Evolutionary conservation across 1,284 basidiomycete species (phyloP), one percentile per base, ranked within the genome.

Genomic region (Sanghuangporus sanghuang): DNA sequence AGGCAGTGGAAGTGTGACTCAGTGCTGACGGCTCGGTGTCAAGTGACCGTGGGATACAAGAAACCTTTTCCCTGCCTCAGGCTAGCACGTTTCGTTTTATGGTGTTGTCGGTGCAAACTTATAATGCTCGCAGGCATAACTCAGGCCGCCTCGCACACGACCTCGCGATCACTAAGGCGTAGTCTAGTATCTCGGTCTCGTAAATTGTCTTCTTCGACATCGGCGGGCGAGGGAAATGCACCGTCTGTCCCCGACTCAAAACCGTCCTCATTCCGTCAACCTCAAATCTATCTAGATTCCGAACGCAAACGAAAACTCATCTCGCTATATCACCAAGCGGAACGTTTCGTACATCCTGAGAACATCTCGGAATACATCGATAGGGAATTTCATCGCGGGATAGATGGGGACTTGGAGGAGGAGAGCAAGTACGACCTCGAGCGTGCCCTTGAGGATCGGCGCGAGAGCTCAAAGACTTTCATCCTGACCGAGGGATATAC

Each of bases 261-360:
- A 12, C 9, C 16, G 11, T 14, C 44, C 44, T 52, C 63, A 4
- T 39, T 44, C 11, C 27, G 46, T n/a, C 56, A 49, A 5, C 58
- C 39, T 8, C 52, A 61, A 55, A 18, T 35, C 35, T 64, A 64
- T 56, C 64, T 65, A 2, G 59, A 54, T 27, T 12, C 42, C 44
- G 65, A 66, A 48, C 61, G 62, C 11, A 66, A 66, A 55, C 62
- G 65, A 23, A 55, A 66, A 35, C 65, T 66, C 23, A 54, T 66
- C 52, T 50, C 62, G 14, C 49, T 66, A 35, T 66, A 61, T 27
- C 65, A 66, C 62, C 50, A 61, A 40, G 44, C 61, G 11, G 65
- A 66, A 39, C 42, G 42, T 14, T 66, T 66, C 57, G 50, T 66
- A 21, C 63, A 57, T 2, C 57, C 16, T 3, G 58, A 66, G 18